Evolutionary conservation across 441 rosid species (phyloP), one percentile per base, ranked within the genome.

Genomic region (Dalechampia spathulata): DNA sequence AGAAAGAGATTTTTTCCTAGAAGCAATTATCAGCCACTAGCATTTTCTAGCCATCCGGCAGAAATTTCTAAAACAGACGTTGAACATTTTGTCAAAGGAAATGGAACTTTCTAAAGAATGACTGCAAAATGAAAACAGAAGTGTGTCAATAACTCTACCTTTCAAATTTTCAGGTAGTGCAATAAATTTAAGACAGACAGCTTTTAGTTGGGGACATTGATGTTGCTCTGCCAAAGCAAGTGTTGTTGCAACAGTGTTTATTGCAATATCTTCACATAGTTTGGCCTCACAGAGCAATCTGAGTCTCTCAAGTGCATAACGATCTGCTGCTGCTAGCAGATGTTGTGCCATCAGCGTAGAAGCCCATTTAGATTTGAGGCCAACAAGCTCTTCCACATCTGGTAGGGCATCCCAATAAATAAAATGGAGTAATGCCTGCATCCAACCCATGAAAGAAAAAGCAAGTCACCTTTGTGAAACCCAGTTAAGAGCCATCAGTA

Each of bases 211-310:
- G 72, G 70, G 74, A 71, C 96, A 85, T 20, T 85, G 92, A 61
- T 87, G 98, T 75, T 83, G 96, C 72, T 91, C 96, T 16, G 96
- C 98, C 79, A 91, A 75, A 52, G 93, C 96, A 65, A 91, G 77
- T 41, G 95, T 87, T 20, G 95, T 87, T 66, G 96, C 96, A 49
- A 85, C 95, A 0, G 96, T 82, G 69, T 87, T 83, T 76, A 81
- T 78, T 52, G 95, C 75, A 34, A 87, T 80, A 70, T 80, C 86
- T 58, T 83, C 90, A 58, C 90, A 82, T 11, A 91, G 88, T 63
- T 71, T 79, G 48, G 82, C 79, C 72, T 91, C 98, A 30, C 93
- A 91, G 8, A 91, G 79, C 71, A 78, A 64, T 73, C 82, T 76
- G 52, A 90, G 83, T 70, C 95, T 82, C 65, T 91, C 96, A 37